phyloP scores from a whole-genome alignment of 2,329 filamentous ascomycete species.

The Coniochaeta hoffmannii region DNA sequence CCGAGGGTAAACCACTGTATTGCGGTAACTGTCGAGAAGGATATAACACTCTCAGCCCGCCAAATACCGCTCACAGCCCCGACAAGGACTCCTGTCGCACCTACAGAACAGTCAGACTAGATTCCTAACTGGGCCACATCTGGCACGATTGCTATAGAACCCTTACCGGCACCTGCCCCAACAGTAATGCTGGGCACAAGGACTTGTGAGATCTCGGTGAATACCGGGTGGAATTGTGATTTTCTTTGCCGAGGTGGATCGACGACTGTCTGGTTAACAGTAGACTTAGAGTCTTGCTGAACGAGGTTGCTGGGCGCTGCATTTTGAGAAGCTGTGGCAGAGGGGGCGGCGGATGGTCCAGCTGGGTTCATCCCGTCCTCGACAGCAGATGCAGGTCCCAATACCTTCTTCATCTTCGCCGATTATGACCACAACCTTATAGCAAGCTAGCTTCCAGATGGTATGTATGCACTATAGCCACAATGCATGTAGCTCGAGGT shows the following conservation, averaged over 20 bases:
- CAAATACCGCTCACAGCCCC: slow-evolving; percentile 67
- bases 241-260: not conserved
- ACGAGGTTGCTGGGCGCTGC: not conserved
- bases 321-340: not conserved
- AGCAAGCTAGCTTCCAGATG: not conserved
- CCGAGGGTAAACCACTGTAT: slow-evolving; percentile 78
- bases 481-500: no score
- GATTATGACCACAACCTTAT: not conserved
- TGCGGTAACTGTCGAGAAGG: slow-evolving; percentile 67
- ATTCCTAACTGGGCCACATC: not conserved
- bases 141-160: not conserved
- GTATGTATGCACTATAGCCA: no score
- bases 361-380: not conserved
- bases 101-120: not conserved
- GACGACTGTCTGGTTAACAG: not conserved
- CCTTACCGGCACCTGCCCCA: slow-evolving; percentile 51
- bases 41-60: slow-evolving; percentile 55
- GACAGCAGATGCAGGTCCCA: not conserved
- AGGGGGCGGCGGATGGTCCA: not conserved
- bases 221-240: slow-evolving; percentile 28
- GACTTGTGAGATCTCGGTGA: slow-evolving; percentile 35
- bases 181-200: slow-evolving; percentile 48
- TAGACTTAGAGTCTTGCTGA: not conserved
- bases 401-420: not conserved
- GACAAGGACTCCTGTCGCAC: slow-evolving; percentile 44